Conservation (phyloP, 768 basidiomycete species). For the Pulveroboletus sp. region DNA sequence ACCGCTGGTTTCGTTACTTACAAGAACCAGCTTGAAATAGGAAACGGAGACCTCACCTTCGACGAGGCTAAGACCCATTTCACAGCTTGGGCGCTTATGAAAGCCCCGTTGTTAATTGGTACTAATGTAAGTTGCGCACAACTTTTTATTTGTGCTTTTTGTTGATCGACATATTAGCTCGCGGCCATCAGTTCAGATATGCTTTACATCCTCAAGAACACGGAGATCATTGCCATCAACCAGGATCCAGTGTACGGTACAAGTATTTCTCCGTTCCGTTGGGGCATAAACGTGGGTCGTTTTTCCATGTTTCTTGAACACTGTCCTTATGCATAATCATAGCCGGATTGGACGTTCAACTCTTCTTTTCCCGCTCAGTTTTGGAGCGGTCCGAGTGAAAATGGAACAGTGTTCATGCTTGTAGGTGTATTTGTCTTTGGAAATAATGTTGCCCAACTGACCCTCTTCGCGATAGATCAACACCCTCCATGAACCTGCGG, state of each 20-base stretch:
- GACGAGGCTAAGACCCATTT: slow-evolving; percentile 70
- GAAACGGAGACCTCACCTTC: slow-evolving; percentile 58
- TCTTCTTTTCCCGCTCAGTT: slow-evolving; percentile 57
- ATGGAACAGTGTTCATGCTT: slow-evolving; percentile 66
- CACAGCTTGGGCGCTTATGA: slow-evolving; percentile 69
- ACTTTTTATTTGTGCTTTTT: neutral
- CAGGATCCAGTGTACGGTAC: slow-evolving; percentile 62
- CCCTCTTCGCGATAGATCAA: slow-evolving; percentile 44
- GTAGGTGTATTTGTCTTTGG: slow-evolving; percentile 33
- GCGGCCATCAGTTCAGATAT: slow-evolving; percentile 48
- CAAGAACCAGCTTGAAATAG: slow-evolving; percentile 50
- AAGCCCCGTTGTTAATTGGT: slow-evolving; percentile 62
- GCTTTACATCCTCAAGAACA: slow-evolving; percentile 55
- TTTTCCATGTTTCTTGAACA: neutral
- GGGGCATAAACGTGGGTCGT: slow-evolving; percentile 57
- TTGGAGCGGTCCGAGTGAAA: slow-evolving; percentile 63
- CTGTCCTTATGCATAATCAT: neutral
- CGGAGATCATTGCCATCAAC: slow-evolving; percentile 64
- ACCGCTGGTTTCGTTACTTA: slow-evolving; percentile 1
- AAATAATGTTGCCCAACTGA: neutral
- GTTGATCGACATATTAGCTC: slow-evolving; percentile 34
- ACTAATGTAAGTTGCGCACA: slow-evolving; percentile 43
- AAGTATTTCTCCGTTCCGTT: slow-evolving; percentile 65
- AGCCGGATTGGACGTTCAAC: slow-evolving; percentile 37
- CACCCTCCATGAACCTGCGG: slow-evolving; percentile 47